Conservation (phyloP, 148 eudicot species). For the Spergularia bocconei region DNA sequence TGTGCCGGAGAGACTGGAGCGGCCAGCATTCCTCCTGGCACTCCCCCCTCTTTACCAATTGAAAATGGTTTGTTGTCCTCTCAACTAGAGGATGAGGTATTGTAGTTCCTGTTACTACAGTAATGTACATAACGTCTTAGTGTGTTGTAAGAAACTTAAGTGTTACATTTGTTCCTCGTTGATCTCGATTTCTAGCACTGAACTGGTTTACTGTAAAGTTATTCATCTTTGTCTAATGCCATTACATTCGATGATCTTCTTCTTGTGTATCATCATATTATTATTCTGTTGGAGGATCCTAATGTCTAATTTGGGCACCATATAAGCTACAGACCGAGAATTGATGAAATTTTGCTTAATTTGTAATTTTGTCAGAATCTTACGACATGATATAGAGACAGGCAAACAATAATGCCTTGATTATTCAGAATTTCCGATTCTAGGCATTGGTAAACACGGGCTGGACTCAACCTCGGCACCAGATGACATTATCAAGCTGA, state of each 20-base stretch:
- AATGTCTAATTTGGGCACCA: not conserved
- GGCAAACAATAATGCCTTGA: not conserved
- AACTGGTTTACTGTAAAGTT: conserved; percentile 16
- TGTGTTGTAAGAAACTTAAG: conserved; percentile 7
- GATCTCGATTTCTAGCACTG: not conserved
- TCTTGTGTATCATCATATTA: too few species aligned
- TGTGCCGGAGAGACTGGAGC: conserved; percentile 96
- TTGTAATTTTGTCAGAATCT: not conserved
- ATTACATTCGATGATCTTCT: not conserved
- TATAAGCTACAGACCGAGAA: too few species aligned
- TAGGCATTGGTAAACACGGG: not conserved
- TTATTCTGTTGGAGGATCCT: not conserved
- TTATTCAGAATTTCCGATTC: too few species aligned
- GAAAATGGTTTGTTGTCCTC: conserved; percentile 49
- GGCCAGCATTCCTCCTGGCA: conserved; percentile 92
- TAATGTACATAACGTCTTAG: conserved; percentile 18
- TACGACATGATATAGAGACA: not conserved
- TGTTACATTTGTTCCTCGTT: not conserved
- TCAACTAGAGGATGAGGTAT: conserved; percentile 71
- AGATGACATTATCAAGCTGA: conserved; percentile 4
- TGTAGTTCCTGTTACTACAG: conserved; percentile 29
- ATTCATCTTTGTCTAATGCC: not conserved
- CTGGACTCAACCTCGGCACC: not conserved
- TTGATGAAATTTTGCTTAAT: too few species aligned
- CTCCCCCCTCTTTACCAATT: conserved; percentile 76